Evolutionary conservation across 169 alveolate genomes (phyloP).

Genomic region (Cryptosporidium sp.): DNA sequence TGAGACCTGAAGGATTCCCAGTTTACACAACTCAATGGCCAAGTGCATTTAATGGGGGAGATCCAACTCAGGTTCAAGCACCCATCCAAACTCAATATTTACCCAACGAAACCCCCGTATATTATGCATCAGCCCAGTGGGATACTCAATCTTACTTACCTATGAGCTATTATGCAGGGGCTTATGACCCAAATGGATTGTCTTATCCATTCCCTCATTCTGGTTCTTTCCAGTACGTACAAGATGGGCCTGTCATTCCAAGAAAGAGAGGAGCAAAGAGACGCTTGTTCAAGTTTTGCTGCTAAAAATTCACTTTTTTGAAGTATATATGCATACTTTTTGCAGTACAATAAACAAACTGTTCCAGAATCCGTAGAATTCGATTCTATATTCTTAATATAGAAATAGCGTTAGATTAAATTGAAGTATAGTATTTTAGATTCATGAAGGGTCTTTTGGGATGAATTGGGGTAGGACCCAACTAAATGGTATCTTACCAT

Average conservation of each 20-base stretch:
- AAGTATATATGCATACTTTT: background rate
- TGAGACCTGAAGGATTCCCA: slow-evolving; percentile 71
- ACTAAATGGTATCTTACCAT: background rate
- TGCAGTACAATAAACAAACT: background rate
- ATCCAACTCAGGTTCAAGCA: slow-evolving; percentile 75
- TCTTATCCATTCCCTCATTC: slow-evolving; percentile 63
- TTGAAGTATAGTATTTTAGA: background rate
- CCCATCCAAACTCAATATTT: slow-evolving; percentile 61
- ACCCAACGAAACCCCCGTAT: slow-evolving; percentile 62
- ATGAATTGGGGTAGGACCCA: background rate
- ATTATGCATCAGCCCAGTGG: slow-evolving; percentile 69
- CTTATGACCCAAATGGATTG: slow-evolving; percentile 40
- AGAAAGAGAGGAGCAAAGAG: slow-evolving; percentile 65
- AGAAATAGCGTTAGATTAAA: background rate
- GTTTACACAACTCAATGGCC: slow-evolving; percentile 74
- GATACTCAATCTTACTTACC: slow-evolving; percentile 71
- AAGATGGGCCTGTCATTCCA: slow-evolving; percentile 64
- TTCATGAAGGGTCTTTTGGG: background rate
- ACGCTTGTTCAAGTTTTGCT: slow-evolving; percentile 65
- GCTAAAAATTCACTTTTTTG: slow-evolving; percentile 2
- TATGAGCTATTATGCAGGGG: slow-evolving; percentile 68
- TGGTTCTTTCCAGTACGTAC: slow-evolving; percentile 62
- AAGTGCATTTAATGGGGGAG: slow-evolving; percentile 57
- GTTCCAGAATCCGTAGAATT: background rate
- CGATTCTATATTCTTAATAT: background rate